Base-by-base conservation (phyloP, 139 green algal genomes). In the Asterochloris erici region DNA sequence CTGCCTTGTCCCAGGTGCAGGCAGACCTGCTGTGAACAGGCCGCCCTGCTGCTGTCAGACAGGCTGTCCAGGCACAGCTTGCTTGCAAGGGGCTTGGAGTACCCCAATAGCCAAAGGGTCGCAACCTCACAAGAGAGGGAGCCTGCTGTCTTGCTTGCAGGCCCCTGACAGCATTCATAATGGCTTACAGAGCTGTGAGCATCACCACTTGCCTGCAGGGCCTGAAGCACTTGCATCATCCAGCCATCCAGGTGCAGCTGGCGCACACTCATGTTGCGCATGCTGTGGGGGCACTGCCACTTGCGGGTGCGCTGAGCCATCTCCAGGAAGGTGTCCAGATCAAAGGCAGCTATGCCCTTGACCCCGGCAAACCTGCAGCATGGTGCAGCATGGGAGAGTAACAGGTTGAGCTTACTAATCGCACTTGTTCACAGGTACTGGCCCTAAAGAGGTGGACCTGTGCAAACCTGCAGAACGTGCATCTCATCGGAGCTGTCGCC, bases 241-340 rank as follows among this genome's bases (percentile, higher is more conserved):
- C 88, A 96, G 9, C 74, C 69, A 82, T 95, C 91, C 0, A 93
- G 84, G 85, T 94, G 84, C 81, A 97, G 86, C 79, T 92, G 79
- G 77, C 88, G 83, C 63, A 97, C 80, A 9, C 71, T 83, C n/a
- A 81, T 84, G 80, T 90, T 85, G 62, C 85, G 81, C 78, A 94
- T 87, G 80, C 84, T 91, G 85, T 92, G 90, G 0, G 95, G 95
- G 87, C 94, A 95, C 85, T 95, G 90, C 95, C 95, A 98, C 89
- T 97, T 98, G 85, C 90, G 89, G 54, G 89, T 95, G 80, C 88
- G 85, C 81, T 90, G 27, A 21, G 85, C 92, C 82, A 93, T 89
- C 17, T 84, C 85, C 73, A 98, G 85, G 84, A 97, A 97, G 26
- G 88, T 84, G 63, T 94, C 90, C 73, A 98, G 87, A 85, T 98